phyloP scores from a whole-genome alignment of 768 basidiomycete genomes.

The Lentinula raphanica region DNA sequence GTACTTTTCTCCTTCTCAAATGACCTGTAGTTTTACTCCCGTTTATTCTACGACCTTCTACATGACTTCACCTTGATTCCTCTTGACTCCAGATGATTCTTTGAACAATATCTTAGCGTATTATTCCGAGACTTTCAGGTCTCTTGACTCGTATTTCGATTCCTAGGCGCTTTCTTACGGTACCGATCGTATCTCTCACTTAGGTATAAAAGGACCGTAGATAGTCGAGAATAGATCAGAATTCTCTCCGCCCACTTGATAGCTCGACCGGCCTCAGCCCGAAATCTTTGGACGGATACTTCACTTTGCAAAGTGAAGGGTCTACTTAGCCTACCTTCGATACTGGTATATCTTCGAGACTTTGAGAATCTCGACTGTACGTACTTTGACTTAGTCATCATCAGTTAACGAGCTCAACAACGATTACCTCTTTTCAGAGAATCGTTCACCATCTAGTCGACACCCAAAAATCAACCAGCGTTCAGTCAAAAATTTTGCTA shows the following conservation, averaged over 20 bases:
- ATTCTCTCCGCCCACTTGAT: neutral
- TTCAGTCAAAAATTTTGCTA: neutral
- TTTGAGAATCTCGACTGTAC: neutral
- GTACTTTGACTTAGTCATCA: too few species aligned
- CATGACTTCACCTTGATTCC: too few species aligned
- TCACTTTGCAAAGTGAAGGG: conserved; percentile 1
- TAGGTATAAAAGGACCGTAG: too few species aligned
- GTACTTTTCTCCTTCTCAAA: too few species aligned
- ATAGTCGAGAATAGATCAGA: neutral
- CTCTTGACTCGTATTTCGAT: too few species aligned
- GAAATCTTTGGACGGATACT: neutral
- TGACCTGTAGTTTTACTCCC: too few species aligned
- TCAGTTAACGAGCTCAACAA: neutral
- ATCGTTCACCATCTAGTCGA: neutral
- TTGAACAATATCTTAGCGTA: too few species aligned
- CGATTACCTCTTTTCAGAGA: neutral
- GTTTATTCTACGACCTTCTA: too few species aligned
- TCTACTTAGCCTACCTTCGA: neutral
- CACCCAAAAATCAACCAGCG: neutral
- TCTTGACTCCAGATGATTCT: too few species aligned
- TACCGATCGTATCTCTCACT: too few species aligned
- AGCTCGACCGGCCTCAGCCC: neutral
- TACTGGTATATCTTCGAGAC: neutral
- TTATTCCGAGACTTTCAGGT: too few species aligned
- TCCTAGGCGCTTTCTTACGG: too few species aligned